Base-by-base conservation (phyloP, 305 asterid species). In the Plantago coronopus region DNA sequence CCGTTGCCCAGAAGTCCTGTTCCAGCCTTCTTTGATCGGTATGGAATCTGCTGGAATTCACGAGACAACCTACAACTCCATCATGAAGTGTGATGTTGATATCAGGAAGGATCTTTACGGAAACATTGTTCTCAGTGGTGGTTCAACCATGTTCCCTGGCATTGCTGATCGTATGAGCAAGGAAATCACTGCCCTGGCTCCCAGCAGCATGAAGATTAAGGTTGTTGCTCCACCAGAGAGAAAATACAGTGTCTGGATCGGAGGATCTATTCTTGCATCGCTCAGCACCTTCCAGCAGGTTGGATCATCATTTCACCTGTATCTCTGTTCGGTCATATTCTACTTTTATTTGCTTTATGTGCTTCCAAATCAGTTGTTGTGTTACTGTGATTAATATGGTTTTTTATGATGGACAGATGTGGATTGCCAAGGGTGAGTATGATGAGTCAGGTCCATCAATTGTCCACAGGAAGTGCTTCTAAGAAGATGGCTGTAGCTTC, bases 251-350 rank as follows among this genome's bases (percentile, higher is more conserved):
- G 87, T 81, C 72, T 81, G 87, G 87, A 81, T 81, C 48, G 87
- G 87, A 74, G 89, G 89, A 40, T 82, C 89, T 48, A 82, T 82
- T 65, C 83, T 82, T 67, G 89, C 89, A 42, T 82, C 89, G 48
- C 89, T 82, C 69, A 82, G 89, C 76, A 79, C 89, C 64, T 82
- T 82, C 85, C 83, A 81, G 63, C 87, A 81, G 84, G 87, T 78
- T 23, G 60, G 12, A 12, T 20, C 14, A 20, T 54, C 31, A 38
- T 6, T 5, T 23, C 15, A 19, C 15, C 16, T 12, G 14, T 48
- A 48, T 48, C 13, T 9, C 54, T 43, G 27, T 14, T 37, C 21
- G 11, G 0, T 60, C 18, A 63, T 49, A 18, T 27, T 34, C 40
- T 6, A 34, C 13, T 34, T 2, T 34, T 34, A 17, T 6, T 25